Evolutionary conservation across 139 green algal genomes (phyloP).

Genomic region (Parachlorella kessleri): DNA sequence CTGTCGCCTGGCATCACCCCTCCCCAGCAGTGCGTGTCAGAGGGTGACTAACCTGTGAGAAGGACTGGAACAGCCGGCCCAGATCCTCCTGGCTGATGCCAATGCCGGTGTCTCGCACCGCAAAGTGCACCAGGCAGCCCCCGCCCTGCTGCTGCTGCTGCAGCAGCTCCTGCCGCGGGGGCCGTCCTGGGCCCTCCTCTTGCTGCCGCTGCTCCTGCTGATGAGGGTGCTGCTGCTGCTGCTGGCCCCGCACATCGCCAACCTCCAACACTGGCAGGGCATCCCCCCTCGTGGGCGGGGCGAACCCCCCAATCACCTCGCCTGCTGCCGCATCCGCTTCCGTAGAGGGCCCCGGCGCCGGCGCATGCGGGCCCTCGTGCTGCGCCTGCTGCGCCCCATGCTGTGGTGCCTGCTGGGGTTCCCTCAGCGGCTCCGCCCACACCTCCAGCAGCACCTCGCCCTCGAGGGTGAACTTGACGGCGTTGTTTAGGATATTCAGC

Average conservation of each 20-base stretch:
- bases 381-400: neutral
- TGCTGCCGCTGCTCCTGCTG: constrained; percentile 10
- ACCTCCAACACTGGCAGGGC: neutral
- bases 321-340: too few relatives aligned
- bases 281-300: neutral
- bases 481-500: constrained; percentile 91
- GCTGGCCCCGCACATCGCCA: neutral
- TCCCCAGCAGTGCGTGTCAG: too few relatives aligned
- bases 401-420: constrained; percentile 5
- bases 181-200: neutral
- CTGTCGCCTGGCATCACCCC: too few relatives aligned
- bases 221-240: constrained; percentile 9
- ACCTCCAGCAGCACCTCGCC: constrained; percentile 80
- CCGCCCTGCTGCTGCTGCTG: neutral
- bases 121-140: constrained; percentile 55
- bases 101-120: constrained; percentile 82
- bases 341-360: neutral
- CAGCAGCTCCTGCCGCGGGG: neutral
- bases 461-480: constrained; percentile 88
- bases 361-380: neutral
- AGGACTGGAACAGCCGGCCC: constrained; percentile 76
- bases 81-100: constrained; percentile 66
- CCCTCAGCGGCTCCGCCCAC: constrained; percentile 33
- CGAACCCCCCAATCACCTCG: too few relatives aligned
- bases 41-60: constrained; percentile 72